Base-by-base conservation (phyloP, 371 early-diverging fungal genomes). In the Actinomortierella wolfii region DNA sequence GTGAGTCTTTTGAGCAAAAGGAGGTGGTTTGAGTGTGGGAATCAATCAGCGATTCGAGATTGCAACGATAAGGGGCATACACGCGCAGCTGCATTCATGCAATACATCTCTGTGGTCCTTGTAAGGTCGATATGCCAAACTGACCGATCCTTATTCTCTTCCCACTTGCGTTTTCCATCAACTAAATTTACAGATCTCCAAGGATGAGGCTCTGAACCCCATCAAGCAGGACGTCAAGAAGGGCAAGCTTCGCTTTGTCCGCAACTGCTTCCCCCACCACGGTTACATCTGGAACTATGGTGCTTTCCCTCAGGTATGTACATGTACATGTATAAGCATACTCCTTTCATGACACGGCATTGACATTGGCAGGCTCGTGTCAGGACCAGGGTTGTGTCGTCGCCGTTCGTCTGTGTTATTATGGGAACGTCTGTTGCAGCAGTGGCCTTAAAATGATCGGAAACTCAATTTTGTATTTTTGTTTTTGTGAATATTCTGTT, bases 261-360 rank as follows among this genome's bases (percentile, higher is more conserved):
- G 94, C 68, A 99, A 99, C 84, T 92, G 97, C 76, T 99, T 99
- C 90, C 99, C 99, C n/a, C 95, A 95, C 89, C 96, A 97, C 70
- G 99, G 99, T 45, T 99, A 99, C 85, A 94, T 97, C 76, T 99
- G 99, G 99, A 99, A 99, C 88, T 99, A 99, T 77, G 99, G 99
- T 59, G 98, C 98, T 40, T 82, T 99, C 61, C 99, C 99, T 41
- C 93, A 93, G 81, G 89, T 88, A 82, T 55, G 26, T n/a, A n/a
- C n/a, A n/a, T n/a, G n/a, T n/a, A n/a, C n/a, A n/a, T n/a, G n/a
- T 25, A 34, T 29, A 18, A 15, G 50, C 44, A 20, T 24, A 25
- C 34, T 34, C 11, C 34, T 4, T 34, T 11, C 34, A 34, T 11
- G 34, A 34, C 34, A 34, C 34, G 11, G 18, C 26, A 54, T 39